These are phyloP conservation scores for Nemania sp. DNA, from an alignment of 2,329 filamentous ascomycete genomes.

Conservation along the genomic window DNA sequence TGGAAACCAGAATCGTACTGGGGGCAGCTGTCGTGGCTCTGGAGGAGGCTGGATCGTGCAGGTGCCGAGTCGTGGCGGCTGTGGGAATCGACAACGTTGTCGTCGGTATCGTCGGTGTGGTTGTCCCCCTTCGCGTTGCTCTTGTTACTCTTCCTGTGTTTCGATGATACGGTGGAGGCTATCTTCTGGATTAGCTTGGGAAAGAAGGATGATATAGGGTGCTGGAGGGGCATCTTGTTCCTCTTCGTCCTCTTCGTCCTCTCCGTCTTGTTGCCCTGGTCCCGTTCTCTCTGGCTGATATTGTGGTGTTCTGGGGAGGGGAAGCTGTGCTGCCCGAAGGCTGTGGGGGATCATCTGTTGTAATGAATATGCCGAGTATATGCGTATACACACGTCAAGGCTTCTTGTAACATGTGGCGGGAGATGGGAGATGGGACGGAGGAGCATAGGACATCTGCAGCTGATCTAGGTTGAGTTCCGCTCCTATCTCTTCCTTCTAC, in stretches of 20 bases:
- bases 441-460: background rate
- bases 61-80: no score
- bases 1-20: background rate
- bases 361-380: background rate
- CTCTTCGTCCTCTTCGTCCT: background rate
- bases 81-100: background rate
- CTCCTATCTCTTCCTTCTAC: background rate
- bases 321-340: background rate
- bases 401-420: background rate
- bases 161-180: constrained; percentile 31
- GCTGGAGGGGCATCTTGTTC: constrained; percentile 27
- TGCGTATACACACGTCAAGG: background rate
- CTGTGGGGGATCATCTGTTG: background rate
- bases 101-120: constrained; percentile 1
- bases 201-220: constrained; percentile 22
- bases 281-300: background rate
- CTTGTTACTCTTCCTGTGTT: constrained; percentile 21
- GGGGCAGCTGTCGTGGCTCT: background rate
- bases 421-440: background rate
- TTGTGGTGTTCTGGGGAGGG: background rate
- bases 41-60: no score
- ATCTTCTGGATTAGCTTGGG: constrained; percentile 36
- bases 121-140: background rate
- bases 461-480: background rate
- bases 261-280: background rate